Base-by-base conservation (phyloP, 371 early-diverging fungal genomes). In the Furculomyces boomerangus region DNA sequence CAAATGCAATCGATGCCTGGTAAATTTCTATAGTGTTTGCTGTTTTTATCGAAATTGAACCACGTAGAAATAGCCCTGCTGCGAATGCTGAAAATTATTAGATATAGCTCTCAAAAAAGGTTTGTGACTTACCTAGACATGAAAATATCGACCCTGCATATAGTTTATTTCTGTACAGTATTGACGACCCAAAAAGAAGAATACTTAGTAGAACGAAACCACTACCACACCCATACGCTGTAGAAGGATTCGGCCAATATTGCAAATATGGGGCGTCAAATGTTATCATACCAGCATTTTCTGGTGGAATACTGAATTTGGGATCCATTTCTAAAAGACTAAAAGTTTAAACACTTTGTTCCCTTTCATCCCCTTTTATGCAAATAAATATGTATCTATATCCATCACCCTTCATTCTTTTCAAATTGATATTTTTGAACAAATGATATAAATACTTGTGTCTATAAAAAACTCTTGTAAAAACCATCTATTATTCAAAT, bases 321-420 rank as follows among this genome's bases (percentile, higher is more conserved):
- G 49, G 32, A 20, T 49, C 49, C 49, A 49, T 49, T 45, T 45
- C 22, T 45, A 45, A n/a, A n/a, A n/a, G n/a, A n/a, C n/a, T n/a
- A n/a, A n/a, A n/a, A n/a, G n/a, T n/a, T n/a, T n/a, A n/a, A n/a
- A n/a, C n/a, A n/a, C n/a, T n/a, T n/a, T n/a, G n/a, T n/a, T n/a
- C n/a, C n/a, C n/a, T n/a, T n/a, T n/a, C n/a, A n/a, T n/a, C n/a
- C n/a, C n/a, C n/a, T n/a, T n/a, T n/a, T n/a, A n/a, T n/a, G n/a
- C n/a, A n/a, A n/a, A n/a, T n/a, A n/a, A n/a, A n/a, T n/a, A n/a
- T n/a, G n/a, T n/a, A n/a, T n/a, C n/a, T n/a, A n/a, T n/a, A n/a
- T n/a, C n/a, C n/a, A n/a, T n/a, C n/a, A n/a, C n/a, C n/a, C n/a
- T n/a, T n/a, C n/a, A n/a, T n/a, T n/a, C n/a, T n/a, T n/a, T n/a